These are phyloP conservation scores for Albophoma yamanashiensis DNA, from an alignment of 2,329 filamentous ascomycete genomes.

Conservation along the genomic window DNA sequence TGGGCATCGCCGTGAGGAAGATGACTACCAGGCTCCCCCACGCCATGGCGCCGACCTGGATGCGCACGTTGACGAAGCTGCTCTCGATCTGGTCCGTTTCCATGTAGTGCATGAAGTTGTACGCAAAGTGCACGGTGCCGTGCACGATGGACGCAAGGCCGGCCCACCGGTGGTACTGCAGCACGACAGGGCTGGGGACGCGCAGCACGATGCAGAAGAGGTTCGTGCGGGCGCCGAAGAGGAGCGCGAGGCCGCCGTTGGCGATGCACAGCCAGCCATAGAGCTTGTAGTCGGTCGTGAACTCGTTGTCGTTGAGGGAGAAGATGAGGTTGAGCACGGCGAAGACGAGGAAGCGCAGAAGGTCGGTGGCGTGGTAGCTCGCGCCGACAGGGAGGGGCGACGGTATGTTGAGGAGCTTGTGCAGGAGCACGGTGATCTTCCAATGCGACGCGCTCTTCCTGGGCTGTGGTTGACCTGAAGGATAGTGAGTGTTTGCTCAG, in stretches of 20 bases:
- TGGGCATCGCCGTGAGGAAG: slow-evolving; percentile 9
- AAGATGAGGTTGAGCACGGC: slow-evolving; percentile 12
- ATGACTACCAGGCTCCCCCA: slow-evolving; percentile 10
- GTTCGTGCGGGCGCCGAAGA: slow-evolving; percentile 12
- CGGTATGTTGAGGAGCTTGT: background rate
- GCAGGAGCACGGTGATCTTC: background rate
- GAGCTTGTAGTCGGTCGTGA: slow-evolving; percentile 13
- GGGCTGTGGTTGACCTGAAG: background rate
- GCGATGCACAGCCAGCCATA: slow-evolving; percentile 16
- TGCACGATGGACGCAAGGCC: slow-evolving; percentile 12
- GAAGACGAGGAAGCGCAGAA: slow-evolving; percentile 10
- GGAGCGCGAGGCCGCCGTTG: slow-evolving; percentile 13
- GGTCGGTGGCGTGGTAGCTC: slow-evolving; percentile 6
- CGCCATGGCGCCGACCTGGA: slow-evolving; percentile 11
- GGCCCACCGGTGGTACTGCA: slow-evolving; percentile 12
- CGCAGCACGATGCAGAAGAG: slow-evolving; percentile 10
- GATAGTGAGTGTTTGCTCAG: background rate
- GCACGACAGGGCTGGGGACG: slow-evolving; percentile 8
- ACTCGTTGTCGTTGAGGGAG: slow-evolving; percentile 10
- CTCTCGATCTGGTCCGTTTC: slow-evolving; percentile 9
- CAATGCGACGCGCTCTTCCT: background rate
- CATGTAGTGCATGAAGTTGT: slow-evolving; percentile 10
- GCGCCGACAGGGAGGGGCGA: slow-evolving; percentile 1
- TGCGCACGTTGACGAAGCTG: slow-evolving; percentile 5
- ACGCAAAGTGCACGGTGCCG: slow-evolving; percentile 10